Percentiles rank a stretch among this genome's conserved stretches.
phyloP scores from a whole-genome alignment of 208 protist genomes.

The Trypanosoma lewisi region DNA sequence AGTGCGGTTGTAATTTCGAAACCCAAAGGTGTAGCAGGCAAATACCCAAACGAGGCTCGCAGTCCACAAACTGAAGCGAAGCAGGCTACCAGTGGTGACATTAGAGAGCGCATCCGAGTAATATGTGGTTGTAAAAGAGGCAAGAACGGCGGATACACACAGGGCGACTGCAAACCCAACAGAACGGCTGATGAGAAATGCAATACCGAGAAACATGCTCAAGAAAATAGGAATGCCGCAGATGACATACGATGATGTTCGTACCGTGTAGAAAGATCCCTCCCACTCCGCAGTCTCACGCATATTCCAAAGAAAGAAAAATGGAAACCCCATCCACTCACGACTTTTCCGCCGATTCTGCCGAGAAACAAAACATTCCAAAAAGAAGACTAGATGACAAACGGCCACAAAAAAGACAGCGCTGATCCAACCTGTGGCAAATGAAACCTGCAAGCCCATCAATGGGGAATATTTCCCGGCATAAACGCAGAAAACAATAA shows the following conservation, averaged over 20 bases:
- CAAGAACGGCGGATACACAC: conserved; percentile 28
- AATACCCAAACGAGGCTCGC: conserved; percentile 58
- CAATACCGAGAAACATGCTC: conserved; percentile 61
- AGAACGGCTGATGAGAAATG: conserved; percentile 65
- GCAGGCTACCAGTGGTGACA: conserved; percentile 36
- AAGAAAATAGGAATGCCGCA: conserved; percentile 48
- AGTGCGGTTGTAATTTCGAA: conserved; percentile 32
- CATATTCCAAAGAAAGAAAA: conserved; percentile 47
- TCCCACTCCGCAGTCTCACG: conserved; percentile 23
- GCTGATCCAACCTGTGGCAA: conserved; percentile 61
- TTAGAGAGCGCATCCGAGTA: conserved; percentile 50
- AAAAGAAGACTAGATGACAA: conserved; percentile 62
- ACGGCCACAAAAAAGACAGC: conserved; percentile 37
- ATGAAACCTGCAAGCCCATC: conserved; percentile 45
- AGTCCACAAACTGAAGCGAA: conserved; percentile 54
- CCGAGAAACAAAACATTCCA: conserved; percentile 25
- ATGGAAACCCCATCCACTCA: conserved; percentile 32
- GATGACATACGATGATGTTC: conserved; percentile 55
- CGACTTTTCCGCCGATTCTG: too few species aligned
- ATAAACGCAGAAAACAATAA: conserved; percentile 62
- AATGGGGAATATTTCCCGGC: conserved; percentile 32
- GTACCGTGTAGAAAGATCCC: conserved; percentile 22
- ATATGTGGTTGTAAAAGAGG: conserved; percentile 57
- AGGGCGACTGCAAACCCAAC: conserved; percentile 38
- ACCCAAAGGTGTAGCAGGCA: conserved; percentile 51